phyloP scores from a whole-genome alignment of 306 rosid species.

The Ammopiptanthus mongolicus region DNA sequence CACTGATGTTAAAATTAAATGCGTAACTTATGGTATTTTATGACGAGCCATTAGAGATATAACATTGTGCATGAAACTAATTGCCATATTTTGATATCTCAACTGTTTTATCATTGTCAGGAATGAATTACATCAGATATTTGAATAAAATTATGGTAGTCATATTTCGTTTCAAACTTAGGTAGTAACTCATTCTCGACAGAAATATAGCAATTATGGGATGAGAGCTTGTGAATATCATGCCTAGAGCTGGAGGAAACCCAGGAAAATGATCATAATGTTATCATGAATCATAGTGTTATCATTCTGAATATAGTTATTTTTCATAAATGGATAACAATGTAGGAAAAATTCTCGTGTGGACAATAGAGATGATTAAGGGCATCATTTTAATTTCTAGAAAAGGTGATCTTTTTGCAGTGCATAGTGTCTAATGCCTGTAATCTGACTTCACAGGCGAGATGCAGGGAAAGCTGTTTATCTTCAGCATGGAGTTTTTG shows the following conservation, averaged over 20 bases:
- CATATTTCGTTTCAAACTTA: not conserved
- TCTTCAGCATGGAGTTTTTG: slow-evolving; percentile 90
- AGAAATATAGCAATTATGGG: not conserved
- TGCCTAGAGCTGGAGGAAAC: not conserved
- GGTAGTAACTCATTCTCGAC: not conserved
- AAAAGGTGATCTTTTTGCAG: not conserved
- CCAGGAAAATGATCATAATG: not conserved
- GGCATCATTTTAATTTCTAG: slow-evolving; percentile 10
- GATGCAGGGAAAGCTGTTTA: slow-evolving; percentile 84
- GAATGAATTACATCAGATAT: not conserved
- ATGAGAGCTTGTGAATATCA: not conserved
- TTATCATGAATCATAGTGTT: not conserved
- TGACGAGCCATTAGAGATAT: not conserved
- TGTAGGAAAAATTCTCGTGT: not conserved
- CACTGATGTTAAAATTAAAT: not conserved
- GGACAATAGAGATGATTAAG: not conserved
- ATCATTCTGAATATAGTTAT: not conserved
- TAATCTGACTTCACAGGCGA: slow-evolving; percentile 55
- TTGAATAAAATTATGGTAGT: not conserved
- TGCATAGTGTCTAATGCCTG: slow-evolving; percentile 20
- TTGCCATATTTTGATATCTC: slow-evolving; percentile 8
- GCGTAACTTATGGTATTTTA: not conserved
- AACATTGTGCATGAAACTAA: not conserved
- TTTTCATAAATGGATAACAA: not conserved
- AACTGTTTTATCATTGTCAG: not conserved